Evolutionary conservation across 108 stramenopile species (phyloP).

Genomic region (Hondaea fermentalgiana): DNA sequence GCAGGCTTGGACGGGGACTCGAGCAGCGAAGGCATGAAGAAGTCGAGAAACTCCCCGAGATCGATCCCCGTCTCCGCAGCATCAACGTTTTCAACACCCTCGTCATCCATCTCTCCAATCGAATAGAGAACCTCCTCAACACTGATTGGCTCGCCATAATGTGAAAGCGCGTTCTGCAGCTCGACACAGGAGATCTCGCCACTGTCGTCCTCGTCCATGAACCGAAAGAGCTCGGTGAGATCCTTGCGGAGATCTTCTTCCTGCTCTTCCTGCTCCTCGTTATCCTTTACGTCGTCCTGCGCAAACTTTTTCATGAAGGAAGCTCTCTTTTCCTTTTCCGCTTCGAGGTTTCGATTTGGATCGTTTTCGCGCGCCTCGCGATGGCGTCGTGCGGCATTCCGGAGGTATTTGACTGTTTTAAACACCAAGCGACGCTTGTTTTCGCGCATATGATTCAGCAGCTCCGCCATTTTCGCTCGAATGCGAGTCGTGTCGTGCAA

Average conservation of each 20-base stretch:
- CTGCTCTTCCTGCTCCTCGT: background rate
- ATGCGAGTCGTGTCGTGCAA: background rate
- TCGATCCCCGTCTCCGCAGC: background rate
- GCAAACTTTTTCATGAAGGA: background rate
- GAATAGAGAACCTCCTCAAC: background rate
- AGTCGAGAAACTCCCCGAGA: background rate
- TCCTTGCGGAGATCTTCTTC: background rate
- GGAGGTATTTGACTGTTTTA: background rate
- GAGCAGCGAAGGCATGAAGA: background rate
- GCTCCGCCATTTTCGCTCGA: background rate
- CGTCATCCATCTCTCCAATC: slow-evolving; percentile 16
- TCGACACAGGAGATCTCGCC: slow-evolving; percentile 6
- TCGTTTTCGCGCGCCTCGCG: background rate
- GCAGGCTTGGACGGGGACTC: background rate
- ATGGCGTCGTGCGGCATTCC: background rate
- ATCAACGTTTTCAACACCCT: background rate
- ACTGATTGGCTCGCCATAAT: background rate
- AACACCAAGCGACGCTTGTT: background rate
- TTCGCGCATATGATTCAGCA: background rate
- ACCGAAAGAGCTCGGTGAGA: background rate
- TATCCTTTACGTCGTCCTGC: background rate
- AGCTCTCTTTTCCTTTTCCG: background rate
- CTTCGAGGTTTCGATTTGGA: background rate
- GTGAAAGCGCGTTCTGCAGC: background rate
- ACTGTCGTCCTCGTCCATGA: background rate